Percentiles rank a stretch among this genome's conserved stretches.
phyloP scores from a whole-genome alignment of 2,329 filamentous ascomycete species.

The Aspergillus tamarii region DNA sequence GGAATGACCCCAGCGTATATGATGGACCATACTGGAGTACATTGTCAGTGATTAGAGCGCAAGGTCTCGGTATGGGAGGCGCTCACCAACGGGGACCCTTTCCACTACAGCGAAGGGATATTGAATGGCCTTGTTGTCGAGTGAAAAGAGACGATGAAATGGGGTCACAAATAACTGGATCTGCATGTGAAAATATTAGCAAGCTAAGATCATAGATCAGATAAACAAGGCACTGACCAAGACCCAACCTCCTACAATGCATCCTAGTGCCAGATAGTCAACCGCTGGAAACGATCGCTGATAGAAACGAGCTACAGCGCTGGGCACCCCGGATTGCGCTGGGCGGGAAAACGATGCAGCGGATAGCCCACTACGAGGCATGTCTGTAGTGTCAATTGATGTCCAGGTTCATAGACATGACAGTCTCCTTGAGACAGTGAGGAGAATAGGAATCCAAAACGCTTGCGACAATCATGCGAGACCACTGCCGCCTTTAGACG shows the following conservation, averaged over 20 bases:
- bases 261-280: slow-evolving; percentile 79
- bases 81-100: slow-evolving; percentile 75
- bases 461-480: neutral
- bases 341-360: slow-evolving; percentile 27
- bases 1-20: slow-evolving; percentile 77
- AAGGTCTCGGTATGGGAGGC: neutral
- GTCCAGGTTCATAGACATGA: neutral
- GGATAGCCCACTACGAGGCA: slow-evolving; percentile 34
- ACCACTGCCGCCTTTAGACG: slow-evolving; percentile 7
- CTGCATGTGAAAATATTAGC: slow-evolving; percentile 39
- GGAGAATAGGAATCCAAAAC: neutral
- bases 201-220: neutral
- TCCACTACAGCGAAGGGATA: slow-evolving; percentile 85
- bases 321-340: slow-evolving; percentile 44
- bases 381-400: slow-evolving; percentile 15
- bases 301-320: slow-evolving; percentile 55
- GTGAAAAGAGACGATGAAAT: slow-evolving; percentile 92
- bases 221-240: slow-evolving; percentile 27
- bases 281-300: slow-evolving; percentile 79
- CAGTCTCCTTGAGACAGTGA: neutral
- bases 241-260: slow-evolving; percentile 68
- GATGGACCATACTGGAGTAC: slow-evolving; percentile 64
- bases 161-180: slow-evolving; percentile 73
- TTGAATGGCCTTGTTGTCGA: slow-evolving; percentile 81
- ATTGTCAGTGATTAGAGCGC: neutral